phyloP scores from a whole-genome alignment of 176 grass and related monocot genomes.

The Musa troglodytarum region DNA sequence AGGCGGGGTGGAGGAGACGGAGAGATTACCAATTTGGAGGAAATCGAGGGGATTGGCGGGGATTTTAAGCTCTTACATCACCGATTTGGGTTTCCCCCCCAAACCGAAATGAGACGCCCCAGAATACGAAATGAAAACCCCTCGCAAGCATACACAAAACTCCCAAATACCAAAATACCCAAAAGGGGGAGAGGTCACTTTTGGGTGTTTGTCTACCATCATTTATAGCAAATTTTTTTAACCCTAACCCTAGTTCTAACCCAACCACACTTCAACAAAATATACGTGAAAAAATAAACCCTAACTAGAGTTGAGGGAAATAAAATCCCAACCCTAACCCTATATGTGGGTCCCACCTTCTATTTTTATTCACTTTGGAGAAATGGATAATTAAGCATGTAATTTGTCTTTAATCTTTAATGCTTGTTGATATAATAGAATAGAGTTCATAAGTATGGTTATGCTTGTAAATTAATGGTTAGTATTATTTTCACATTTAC shows the following conservation, averaged over 20 bases:
- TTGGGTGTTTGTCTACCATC: too few relatives aligned
- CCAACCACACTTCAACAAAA: too few relatives aligned
- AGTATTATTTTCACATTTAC: too few relatives aligned
- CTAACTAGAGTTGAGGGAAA: conserved; percentile 6
- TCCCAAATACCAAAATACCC: conserved; percentile 13
- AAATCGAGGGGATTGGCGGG: neutral
- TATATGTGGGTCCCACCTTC: neutral
- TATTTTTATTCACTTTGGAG: neutral
- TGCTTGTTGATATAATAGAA: too few relatives aligned
- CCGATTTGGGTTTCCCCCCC: neutral
- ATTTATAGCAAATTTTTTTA: neutral
- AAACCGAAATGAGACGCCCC: conserved; percentile 7
- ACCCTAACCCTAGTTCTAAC: neutral
- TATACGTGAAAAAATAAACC: neutral
- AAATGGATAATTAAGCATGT: too few relatives aligned
- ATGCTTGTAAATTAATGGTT: too few relatives aligned
- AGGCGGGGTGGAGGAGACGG: neutral
- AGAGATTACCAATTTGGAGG: conserved; percentile 11
- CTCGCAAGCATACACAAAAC: neutral
- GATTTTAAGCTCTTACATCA: conserved; percentile 1
- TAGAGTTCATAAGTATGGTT: too few relatives aligned
- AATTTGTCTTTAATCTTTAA: too few relatives aligned
- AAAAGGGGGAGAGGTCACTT: neutral
- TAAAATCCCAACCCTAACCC: neutral
- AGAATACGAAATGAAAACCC: conserved; percentile 1